phyloP scores from a whole-genome alignment of 345 rosid genomes.

The Eucalyptus cloeziana region DNA sequence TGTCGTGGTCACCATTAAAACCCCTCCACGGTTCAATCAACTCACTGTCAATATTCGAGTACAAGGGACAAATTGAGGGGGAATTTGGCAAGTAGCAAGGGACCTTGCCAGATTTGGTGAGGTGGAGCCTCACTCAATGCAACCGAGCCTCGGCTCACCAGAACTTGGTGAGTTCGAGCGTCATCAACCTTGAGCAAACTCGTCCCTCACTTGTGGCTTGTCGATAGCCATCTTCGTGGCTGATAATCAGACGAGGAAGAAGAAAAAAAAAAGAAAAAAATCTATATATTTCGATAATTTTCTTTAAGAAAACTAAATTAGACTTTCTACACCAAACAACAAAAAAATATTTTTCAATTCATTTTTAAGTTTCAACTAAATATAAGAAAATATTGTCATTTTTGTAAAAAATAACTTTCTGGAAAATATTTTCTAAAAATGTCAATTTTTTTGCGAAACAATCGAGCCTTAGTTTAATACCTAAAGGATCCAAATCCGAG shows the following conservation, averaged over 20 bases:
- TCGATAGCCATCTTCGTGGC: accelerated
- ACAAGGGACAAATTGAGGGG: background rate
- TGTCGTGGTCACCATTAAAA: background rate
- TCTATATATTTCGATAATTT: no score
- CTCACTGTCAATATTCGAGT: background rate
- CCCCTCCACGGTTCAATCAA: background rate
- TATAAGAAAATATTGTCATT: no score
- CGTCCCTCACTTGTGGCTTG: accelerated
- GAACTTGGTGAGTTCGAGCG: background rate
- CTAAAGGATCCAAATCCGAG: background rate
- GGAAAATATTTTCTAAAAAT: no score
- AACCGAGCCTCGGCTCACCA: background rate
- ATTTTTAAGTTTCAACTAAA: background rate
- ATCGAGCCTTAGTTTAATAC: background rate
- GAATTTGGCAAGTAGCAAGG: background rate
- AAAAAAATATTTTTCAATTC: no score
- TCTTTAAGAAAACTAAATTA: no score
- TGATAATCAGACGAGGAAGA: accelerated
- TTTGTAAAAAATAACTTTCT: no score
- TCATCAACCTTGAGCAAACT: background rate
- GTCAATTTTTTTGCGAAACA: background rate
- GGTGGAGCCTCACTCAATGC: background rate
- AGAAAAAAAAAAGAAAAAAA: accelerated
- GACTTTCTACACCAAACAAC: background rate
- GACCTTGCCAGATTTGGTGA: background rate